phyloP scores from a whole-genome alignment of 495 filamentous ascomycete genomes.

The Penicillium diatomitis region DNA sequence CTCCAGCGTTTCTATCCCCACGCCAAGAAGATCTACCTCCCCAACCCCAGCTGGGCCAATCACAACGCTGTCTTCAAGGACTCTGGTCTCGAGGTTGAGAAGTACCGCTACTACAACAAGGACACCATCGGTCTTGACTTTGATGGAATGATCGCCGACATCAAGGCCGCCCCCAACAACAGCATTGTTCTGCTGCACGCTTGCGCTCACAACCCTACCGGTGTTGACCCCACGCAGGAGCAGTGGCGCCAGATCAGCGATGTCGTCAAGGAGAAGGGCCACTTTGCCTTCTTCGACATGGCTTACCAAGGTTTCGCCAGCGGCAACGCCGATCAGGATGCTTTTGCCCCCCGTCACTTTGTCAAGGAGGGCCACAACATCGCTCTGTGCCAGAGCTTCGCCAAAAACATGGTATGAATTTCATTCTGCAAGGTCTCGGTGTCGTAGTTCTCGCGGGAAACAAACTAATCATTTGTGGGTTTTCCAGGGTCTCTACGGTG shows the following conservation, averaged over 20 bases:
- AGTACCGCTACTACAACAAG: conserved; percentile 98
- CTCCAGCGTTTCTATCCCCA: conserved; percentile 80
- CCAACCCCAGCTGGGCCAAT: conserved; percentile 96
- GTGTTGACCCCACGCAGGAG: conserved; percentile 83
- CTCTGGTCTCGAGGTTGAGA: conserved; percentile 77
- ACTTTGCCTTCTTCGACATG: conserved; percentile 99
- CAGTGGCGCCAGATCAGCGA: conserved; percentile 93
- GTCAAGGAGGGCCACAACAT: conserved; percentile 86
- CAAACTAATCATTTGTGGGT: neutral
- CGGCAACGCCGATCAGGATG: conserved; percentile 84
- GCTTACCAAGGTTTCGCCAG: conserved; percentile 96
- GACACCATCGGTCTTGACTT: conserved; percentile 97
- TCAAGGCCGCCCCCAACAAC: conserved; percentile 78
- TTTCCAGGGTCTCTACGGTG: conserved; percentile 81
- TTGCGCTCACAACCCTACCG: conserved; percentile 97
- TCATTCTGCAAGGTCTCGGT: neutral
- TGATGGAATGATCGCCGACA: conserved; percentile 82
- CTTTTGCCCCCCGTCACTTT: conserved; percentile 87
- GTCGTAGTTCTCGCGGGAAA: neutral
- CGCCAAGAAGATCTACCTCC: conserved; percentile 90
- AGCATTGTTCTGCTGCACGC: conserved; percentile 91
- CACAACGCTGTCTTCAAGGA: conserved; percentile 95
- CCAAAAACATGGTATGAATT: conserved; percentile 89
- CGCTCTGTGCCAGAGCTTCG: conserved; percentile 86
- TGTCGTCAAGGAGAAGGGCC: conserved; percentile 78